A percentile compares a stretch with the other conserved stretches of the same genome.
Conservation (phyloP, 441 rosid species). For the Corymbia citriodora region DNA sequence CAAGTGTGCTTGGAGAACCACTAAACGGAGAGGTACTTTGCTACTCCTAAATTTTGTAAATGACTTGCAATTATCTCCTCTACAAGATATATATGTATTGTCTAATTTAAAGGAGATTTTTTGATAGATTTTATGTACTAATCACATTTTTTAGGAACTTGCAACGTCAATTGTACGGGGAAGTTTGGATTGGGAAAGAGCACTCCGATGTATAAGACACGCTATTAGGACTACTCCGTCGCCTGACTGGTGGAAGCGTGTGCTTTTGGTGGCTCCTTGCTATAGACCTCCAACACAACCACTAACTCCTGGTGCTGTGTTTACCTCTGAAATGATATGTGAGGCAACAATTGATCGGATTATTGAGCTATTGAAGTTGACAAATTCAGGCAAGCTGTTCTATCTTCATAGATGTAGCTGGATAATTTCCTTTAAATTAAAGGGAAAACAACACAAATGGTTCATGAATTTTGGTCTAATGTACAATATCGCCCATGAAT, state of each 20-base stretch:
- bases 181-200: conserved; percentile 99
- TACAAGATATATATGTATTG: neutral
- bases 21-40: conserved; percentile 86
- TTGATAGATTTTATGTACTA: neutral
- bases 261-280: conserved; percentile 86
- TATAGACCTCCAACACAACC: conserved; percentile 65
- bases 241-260: conserved; percentile 99
- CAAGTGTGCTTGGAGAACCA: conserved; percentile 98
- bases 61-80: neutral
- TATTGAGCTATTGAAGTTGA: conserved; percentile 82
- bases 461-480: neutral
- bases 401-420: neutral
- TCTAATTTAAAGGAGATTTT: neutral
- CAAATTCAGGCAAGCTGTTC: conserved; percentile 71
- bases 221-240: conserved; percentile 96
- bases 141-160: conserved; percentile 56
- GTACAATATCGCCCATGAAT: neutral
- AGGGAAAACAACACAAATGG: neutral
- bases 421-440: neutral
- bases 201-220: conserved; percentile 92
- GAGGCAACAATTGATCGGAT: conserved; percentile 94
- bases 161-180: conserved; percentile 86
- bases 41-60: neutral
- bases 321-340: conserved; percentile 88
- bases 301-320: conserved; percentile 95